Evolutionary conservation across 2,329 filamentous ascomycete genomes (phyloP), one percentile per base, ranked within the genome.

Genomic region (Leptographium flavum): DNA sequence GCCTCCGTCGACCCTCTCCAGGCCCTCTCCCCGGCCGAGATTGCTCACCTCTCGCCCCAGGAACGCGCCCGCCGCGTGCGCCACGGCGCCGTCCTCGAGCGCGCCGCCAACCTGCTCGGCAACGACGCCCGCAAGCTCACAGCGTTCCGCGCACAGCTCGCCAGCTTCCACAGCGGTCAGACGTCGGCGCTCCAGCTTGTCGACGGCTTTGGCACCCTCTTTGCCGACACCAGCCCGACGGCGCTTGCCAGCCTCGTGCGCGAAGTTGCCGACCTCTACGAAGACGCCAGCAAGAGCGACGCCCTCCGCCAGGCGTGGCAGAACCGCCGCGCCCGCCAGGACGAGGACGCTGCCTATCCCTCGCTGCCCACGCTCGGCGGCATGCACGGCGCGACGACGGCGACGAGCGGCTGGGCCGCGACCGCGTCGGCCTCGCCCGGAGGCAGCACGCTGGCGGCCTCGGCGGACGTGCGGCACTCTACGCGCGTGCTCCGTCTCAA

Each of bases 181-280:
- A 69, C 87, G 44, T 74, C 79, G 0, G 83, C 87, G 0, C 69
- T 78, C 0, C 79, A 86, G 49, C 73, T 98, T 1, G 81, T 96
- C 48, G 87, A 95, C 53, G 76, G 79, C 0, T 87, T 95, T 62
- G 94, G 94, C 58, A 75, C 81, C 0, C 71, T 95, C 4, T 95
- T 94, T 52, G 68, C 68, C 19, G 82, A 94, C 57, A 83, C 83
- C 0, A 79, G 83, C 0, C 81, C 86, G 8, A 76, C 78, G 14
- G 83, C 93, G 25, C 69, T 98, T 0, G 88, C 88, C 14, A 95
- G 88, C 23, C 72, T 98, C 1, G 75, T 96, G 50, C 84, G 90
- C 49, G 92, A 98, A 58, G 74, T 95, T 3, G 84, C 90, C 5
- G 90, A 96, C 43, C 77, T 98, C 11, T 96, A 92, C 55, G 90